These are phyloP conservation scores for Rhodotorula sp. DNA, from an alignment of 1,284 basidiomycete species.

Conservation along the genomic window DNA sequence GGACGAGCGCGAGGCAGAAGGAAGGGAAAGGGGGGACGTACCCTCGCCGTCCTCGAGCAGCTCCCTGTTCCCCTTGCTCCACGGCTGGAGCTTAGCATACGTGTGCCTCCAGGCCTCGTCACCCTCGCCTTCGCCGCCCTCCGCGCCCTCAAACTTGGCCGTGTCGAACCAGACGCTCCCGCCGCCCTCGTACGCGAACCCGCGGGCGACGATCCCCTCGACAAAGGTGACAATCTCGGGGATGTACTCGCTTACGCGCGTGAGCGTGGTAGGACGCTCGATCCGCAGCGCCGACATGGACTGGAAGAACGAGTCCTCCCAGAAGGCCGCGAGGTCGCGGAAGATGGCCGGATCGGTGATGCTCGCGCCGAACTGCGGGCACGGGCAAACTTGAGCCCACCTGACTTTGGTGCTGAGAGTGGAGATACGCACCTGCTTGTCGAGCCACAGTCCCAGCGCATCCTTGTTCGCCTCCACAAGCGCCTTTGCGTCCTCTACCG, in stretches of 20 bases:
- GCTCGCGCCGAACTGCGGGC: constrained; percentile 67
- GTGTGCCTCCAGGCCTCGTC: constrained; percentile 61
- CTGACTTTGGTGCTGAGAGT: background rate
- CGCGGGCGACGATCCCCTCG: constrained; percentile 80
- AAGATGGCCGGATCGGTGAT: constrained; percentile 87
- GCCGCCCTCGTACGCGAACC: constrained; percentile 77
- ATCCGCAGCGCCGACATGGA: constrained; percentile 90
- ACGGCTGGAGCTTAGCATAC: constrained; percentile 95
- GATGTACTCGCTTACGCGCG: constrained; percentile 95
- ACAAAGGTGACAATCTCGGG: constrained; percentile 92
- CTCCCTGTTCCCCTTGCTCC: constrained; percentile 90
- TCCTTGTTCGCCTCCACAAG: constrained; percentile 75
- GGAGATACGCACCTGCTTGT: constrained; percentile 67
- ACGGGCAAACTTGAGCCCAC: too few species aligned
- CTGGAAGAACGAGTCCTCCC: constrained; percentile 87
- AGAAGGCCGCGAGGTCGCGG: constrained; percentile 78
- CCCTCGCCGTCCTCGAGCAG: constrained; percentile 93
- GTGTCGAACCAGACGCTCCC: constrained; percentile 98
- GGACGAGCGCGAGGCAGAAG: background rate
- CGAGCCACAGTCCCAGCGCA: constrained; percentile 70
- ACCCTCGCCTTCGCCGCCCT: constrained; percentile 47
- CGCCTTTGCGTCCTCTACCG: constrained; percentile 56
- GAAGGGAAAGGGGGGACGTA: constrained; percentile 45
- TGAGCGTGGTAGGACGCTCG: constrained; percentile 83
- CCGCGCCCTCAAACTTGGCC: constrained; percentile 73